phyloP scores from a whole-genome alignment of 176 grass and related monocot genomes.

The Miscanthus lutarioriparius region DNA sequence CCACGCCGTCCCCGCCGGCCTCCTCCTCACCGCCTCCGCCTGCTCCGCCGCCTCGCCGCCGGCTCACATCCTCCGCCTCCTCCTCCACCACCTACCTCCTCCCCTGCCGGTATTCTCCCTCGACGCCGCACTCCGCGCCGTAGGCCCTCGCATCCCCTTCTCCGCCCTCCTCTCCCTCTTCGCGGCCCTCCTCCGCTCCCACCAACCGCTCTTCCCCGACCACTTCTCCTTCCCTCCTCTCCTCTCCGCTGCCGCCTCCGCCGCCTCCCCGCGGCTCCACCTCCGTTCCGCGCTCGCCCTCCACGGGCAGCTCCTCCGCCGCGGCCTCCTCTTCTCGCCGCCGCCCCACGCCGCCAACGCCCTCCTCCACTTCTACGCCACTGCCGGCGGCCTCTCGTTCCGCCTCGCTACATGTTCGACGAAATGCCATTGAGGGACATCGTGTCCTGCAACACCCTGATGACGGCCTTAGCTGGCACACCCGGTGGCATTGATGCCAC shows the following conservation, averaged over 20 bases:
- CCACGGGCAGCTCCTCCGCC: constrained; percentile 10
- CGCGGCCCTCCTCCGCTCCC: not conserved
- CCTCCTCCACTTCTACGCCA: constrained; percentile 7
- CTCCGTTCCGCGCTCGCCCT: not conserved
- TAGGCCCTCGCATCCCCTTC: constrained; percentile 10
- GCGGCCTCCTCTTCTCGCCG: constrained; percentile 7
- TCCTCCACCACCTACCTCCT: not conserved
- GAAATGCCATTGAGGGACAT: constrained; percentile 17
- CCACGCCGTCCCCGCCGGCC: not conserved
- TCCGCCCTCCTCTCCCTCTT: not conserved
- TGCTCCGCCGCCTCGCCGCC: constrained; percentile 8
- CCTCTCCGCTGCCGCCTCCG: not conserved
- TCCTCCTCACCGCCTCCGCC: constrained; percentile 1
- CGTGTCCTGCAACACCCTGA: constrained; percentile 4
- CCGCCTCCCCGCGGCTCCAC: not conserved
- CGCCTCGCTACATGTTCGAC: constrained; percentile 4
- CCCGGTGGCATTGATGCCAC: not conserved
- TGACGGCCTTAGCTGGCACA: not conserved
- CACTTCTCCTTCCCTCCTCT: constrained; percentile 11
- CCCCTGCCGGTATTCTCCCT: not conserved
- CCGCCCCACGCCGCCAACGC: constrained; percentile 13
- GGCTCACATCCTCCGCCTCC: not conserved
- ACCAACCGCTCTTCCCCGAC: constrained; percentile 2
- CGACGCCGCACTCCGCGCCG: constrained; percentile 2
- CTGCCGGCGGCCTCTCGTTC: not conserved